Base-by-base conservation (phyloP, 768 basidiomycete species). In the Termitomyces sp. region DNA sequence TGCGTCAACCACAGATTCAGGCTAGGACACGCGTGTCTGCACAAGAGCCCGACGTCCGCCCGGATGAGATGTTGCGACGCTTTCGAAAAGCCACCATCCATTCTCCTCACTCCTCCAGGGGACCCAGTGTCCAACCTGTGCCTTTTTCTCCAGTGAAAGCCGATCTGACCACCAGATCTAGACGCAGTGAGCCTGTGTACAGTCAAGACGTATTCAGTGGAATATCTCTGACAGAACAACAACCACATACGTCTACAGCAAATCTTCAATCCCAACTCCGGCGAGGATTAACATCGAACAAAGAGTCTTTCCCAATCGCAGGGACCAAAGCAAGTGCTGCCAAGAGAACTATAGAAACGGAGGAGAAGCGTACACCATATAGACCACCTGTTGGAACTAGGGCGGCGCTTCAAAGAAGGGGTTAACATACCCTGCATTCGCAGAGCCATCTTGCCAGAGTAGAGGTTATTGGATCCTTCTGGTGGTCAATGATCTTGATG, bases 271-370 rank as follows among this genome's bases (percentile, higher is more conserved):
- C 35, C 17, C 45, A 38, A n/a, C 7, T 45, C 15, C 51, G 55
- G 30, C 47, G 45, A 42, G 42, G 49, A 17, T 56, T 56, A 24
- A 53, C 45, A 37, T 60, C 70, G 2, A 73, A 70, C 51, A 46
- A 38, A 5, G 68, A 68, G 6, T 64, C 67, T 3, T 73, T 74
- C 54, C 74, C 76, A 0, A 41, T 71, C 22, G 40, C 37, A 12
- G 74, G 74, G 7, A 76, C 77, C 2, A 66, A 67, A 21, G 76
- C 77, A 8, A 70, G 70, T 58, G 66, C 63, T 11, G 64, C 66
- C 19, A 74, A 74, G 61, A 69, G 69, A 55, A 59, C 51, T 26
- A 47, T 64, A 28, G 60, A 67, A 54, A 62, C 68, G 44, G 56
- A 66, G 52, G 70, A 70, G 59, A 75, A 70, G 44, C 54, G 51